These are phyloP conservation scores for Plasmodium vivax DNA, from an alignment of 169 alveolate species.

Conservation along the genomic window DNA sequence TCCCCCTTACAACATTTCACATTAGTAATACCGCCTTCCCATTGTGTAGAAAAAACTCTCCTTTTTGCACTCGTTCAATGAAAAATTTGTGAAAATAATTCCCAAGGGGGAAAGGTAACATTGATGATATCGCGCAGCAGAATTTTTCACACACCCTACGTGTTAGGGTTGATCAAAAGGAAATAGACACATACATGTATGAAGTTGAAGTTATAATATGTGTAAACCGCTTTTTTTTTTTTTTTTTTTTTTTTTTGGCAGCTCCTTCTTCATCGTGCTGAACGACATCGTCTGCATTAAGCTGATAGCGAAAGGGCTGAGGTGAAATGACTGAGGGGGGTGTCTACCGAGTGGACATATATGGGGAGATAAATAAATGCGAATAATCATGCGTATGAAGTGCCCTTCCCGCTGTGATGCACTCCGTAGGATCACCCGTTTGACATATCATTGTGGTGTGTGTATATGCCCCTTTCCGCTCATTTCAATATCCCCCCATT, in stretches of 20 bases:
- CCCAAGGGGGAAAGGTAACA: constrained; percentile 47
- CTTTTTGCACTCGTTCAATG: constrained; percentile 20
- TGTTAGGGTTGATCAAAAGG: neutral
- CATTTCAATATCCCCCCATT: neutral
- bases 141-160: neutral
- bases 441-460: neutral
- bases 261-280: constrained; percentile 49
- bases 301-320: constrained; percentile 16
- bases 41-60: constrained; percentile 29
- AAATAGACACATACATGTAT: neutral
- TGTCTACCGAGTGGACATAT: neutral
- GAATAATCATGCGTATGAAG: neutral
- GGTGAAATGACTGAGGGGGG: constrained; percentile 11
- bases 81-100: constrained; percentile 43
- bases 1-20: neutral
- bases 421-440: neutral
- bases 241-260: neutral
- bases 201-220: neutral
- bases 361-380: neutral
- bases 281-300: constrained; percentile 38
- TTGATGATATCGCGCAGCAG: neutral
- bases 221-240: neutral
- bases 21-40: neutral
- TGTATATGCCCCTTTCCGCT: neutral
- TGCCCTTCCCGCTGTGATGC: neutral